A percentile compares a stretch with the other conserved stretches of the same genome.
These are phyloP conservation scores for Vanilla planifolia DNA, from an alignment of 106 monocot species.

Conservation along the genomic window DNA sequence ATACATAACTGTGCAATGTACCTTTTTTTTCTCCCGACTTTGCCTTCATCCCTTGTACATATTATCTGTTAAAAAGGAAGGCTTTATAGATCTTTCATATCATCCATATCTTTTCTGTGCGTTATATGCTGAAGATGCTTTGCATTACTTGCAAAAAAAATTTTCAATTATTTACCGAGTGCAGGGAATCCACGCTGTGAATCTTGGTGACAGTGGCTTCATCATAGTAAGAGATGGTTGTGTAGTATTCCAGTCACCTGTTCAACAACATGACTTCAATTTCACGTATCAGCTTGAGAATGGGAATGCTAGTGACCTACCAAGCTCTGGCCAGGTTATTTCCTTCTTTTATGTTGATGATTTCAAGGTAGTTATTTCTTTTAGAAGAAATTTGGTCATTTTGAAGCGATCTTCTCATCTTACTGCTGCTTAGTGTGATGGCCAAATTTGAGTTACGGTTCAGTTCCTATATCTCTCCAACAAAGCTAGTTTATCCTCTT, in stretches of 20 bases:
- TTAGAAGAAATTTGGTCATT: too few species aligned
- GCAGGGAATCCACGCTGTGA: constrained; percentile 64
- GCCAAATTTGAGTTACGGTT: not conserved
- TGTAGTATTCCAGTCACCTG: constrained; percentile 55
- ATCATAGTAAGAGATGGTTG: constrained; percentile 62
- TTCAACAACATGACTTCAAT: constrained; percentile 78
- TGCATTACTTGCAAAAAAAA: too few species aligned
- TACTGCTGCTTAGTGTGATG: not conserved
- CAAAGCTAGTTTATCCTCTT: too few species aligned
- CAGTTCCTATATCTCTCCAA: not conserved
- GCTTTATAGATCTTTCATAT: too few species aligned
- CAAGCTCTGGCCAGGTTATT: constrained; percentile 62
- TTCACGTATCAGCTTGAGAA: constrained; percentile 71
- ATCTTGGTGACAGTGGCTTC: constrained; percentile 71
- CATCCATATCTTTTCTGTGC: too few species aligned
- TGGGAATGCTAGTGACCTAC: constrained; percentile 58
- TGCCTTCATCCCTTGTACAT: too few species aligned
- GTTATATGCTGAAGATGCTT: too few species aligned
- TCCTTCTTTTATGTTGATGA: too few species aligned
- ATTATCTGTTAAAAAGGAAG: too few species aligned
- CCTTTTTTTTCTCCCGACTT: too few species aligned
- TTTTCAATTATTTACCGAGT: not conserved
- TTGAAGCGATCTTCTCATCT: constrained; percentile 4
- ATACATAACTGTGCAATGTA: too few species aligned
- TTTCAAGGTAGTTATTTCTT: too few species aligned